Evolutionary conservation across 495 filamentous ascomycete genomes (phyloP), one percentile per base, ranked within the genome.

Genomic region (Penicillium malachiteum): DNA sequence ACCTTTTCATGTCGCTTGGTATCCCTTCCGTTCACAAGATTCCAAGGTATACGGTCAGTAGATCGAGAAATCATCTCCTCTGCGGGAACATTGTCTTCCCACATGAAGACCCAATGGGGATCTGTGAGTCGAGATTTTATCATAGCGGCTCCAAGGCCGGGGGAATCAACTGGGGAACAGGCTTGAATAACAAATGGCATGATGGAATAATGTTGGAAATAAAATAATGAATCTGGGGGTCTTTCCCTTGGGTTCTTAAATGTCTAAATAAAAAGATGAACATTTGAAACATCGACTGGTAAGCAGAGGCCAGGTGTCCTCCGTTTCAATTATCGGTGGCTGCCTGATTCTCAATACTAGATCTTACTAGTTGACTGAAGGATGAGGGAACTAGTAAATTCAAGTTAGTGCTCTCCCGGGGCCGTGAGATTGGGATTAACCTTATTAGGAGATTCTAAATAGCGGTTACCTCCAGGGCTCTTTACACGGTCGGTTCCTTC

Each of bases 81-180:
- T 0, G 37, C 26, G 31, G 9, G 12, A 5, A 50, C 50, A 26
- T 54, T 11, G 2, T 44, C 41, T 17, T 50, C 52, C 51, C 46
- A 55, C 17, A 55, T 35, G 12, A 13, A 21, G 10, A 30, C 21
- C 57, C 57, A 59, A 35, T 59, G 57, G 1, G 48, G 52, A 32
- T 59, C 57, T 8, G 57, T 59, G 18, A 59, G 57, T 10, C 57
- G 52, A n/a, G 57, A 47, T 26, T 48, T 11, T 14, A 55, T 52
- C 47, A 59, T 59, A 9, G 52, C 37, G 9, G 34, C 7, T 7
- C 46, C 45, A n/a, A 59, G 32, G 21, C 40, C 40, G 7, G 57
- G 52, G 33, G 57, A 39, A 10, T 59, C 52, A n/a, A 8, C 21
- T 1, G 57, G 57, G 47, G 32, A 44, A 50, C 52, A 55, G n/a